Conservation (phyloP, 2,329 filamentous ascomycete species). For the Curvularia sp. region DNA sequence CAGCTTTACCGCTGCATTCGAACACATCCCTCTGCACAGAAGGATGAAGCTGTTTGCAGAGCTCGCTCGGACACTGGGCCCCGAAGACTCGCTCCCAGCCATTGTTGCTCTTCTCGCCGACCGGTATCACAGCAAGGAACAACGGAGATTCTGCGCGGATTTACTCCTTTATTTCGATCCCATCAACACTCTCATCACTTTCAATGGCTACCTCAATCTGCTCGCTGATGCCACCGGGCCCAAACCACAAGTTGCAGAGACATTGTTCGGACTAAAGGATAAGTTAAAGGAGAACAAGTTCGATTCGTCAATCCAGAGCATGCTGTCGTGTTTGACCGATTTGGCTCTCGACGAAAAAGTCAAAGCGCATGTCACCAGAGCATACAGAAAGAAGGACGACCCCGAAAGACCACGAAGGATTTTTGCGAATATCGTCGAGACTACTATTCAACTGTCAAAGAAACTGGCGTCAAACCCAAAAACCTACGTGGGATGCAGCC, state of each 20-base stretch:
- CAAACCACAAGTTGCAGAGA: constrained; percentile 75
- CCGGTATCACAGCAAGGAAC: constrained; percentile 79
- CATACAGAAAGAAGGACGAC: constrained; percentile 40
- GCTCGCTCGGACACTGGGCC: constrained; percentile 82
- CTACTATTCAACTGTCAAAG: constrained; percentile 65
- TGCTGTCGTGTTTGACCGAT: constrained; percentile 51
- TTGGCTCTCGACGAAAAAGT: constrained; percentile 46
- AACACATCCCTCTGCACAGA: constrained; percentile 90
- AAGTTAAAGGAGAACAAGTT: constrained; percentile 47
- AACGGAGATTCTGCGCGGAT: constrained; percentile 76
- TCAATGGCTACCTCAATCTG: constrained; percentile 78
- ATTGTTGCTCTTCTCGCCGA: constrained; percentile 90
- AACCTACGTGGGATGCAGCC: constrained; percentile 60
- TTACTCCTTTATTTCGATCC: constrained; percentile 76
- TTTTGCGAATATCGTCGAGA: constrained; percentile 51
- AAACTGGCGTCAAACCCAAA: constrained; percentile 58
- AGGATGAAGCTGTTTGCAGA: constrained; percentile 83
- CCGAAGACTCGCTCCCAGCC: constrained; percentile 86
- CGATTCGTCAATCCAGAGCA: constrained; percentile 45
- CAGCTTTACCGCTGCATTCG: constrained; percentile 95
- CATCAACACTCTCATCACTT: constrained; percentile 73
- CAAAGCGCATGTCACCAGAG: constrained; percentile 39
- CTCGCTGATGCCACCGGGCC: constrained; percentile 76
- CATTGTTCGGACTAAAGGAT: constrained; percentile 70
- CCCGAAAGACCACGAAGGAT: constrained; percentile 36